phyloP scores from a whole-genome alignment of 805 yeast genomes.

The Lachancea sp. region DNA sequence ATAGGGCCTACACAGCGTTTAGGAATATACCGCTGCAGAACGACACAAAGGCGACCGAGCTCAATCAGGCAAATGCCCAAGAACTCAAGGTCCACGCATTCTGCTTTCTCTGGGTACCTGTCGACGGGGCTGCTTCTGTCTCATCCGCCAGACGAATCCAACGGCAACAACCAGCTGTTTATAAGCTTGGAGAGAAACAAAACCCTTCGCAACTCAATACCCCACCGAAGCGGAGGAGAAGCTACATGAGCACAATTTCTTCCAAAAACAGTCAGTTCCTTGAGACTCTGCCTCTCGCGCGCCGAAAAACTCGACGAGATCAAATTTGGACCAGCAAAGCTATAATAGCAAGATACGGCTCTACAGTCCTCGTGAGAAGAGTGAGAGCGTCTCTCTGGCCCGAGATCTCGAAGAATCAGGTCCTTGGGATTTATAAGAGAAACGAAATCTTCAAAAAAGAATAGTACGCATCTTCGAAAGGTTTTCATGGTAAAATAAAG shows the following conservation, averaged over 20 bases:
- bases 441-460: background rate
- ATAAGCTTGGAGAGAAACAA: slow-evolving; percentile 10
- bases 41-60: slow-evolving; percentile 58
- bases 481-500: no score
- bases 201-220: slow-evolving; percentile 26
- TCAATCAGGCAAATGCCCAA: slow-evolving; percentile 38
- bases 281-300: slow-evolving; percentile 58
- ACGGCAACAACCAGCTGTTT: slow-evolving; percentile 47
- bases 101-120: slow-evolving; percentile 73
- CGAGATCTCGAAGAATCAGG: slow-evolving; percentile 23
- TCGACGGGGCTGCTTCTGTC: slow-evolving; percentile 95
- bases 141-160: slow-evolving; percentile 34
- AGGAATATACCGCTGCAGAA: slow-evolving; percentile 96
- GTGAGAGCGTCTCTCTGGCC: slow-evolving; percentile 25
- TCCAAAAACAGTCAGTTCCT: slow-evolving; percentile 19
- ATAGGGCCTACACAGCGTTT: slow-evolving; percentile 91
- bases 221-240: slow-evolving; percentile 34
- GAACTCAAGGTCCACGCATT: slow-evolving; percentile 35
- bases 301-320: slow-evolving; percentile 51
- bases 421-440: slow-evolving; percentile 18
- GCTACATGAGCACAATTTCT: slow-evolving; percentile 9
- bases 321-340: slow-evolving; percentile 26
- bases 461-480: no score
- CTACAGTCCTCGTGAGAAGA: slow-evolving; percentile 12
- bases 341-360: slow-evolving; percentile 29